phyloP scores from a whole-genome alignment of 352 stramenopile genomes.

The Peronospora farinosa region DNA sequence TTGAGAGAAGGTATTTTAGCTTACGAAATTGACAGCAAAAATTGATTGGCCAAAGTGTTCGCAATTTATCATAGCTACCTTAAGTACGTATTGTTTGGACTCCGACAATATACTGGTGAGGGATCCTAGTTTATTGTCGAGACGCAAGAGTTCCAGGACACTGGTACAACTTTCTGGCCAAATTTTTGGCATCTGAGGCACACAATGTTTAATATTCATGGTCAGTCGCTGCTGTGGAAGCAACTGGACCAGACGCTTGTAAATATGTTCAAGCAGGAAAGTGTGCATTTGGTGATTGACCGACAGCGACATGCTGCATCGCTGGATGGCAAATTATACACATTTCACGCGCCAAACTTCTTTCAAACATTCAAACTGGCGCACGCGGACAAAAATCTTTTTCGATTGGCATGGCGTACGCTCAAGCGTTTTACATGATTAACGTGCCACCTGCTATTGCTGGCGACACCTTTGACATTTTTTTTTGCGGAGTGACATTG shows the following conservation, averaged over 20 bases:
- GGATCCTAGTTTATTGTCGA: slow-evolving; percentile 55
- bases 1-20: slow-evolving; percentile 14
- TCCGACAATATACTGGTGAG: slow-evolving; percentile 50
- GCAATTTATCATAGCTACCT: slow-evolving; percentile 46
- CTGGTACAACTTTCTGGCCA: slow-evolving; percentile 62
- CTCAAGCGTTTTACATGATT: slow-evolving; percentile 45
- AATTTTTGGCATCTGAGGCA: slow-evolving; percentile 60
- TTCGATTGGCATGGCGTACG: slow-evolving; percentile 54
- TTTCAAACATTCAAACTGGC: slow-evolving; percentile 33
- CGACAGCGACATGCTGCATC: slow-evolving; percentile 29
- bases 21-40: slow-evolving; percentile 27
- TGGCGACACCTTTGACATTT: slow-evolving; percentile 32
- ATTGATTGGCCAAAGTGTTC: slow-evolving; percentile 43
- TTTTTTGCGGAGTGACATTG: slow-evolving; percentile 55
- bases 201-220: slow-evolving; percentile 61
- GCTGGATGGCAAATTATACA: slow-evolving; percentile 41
- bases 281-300: slow-evolving; percentile 51
- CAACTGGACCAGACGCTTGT: slow-evolving; percentile 39
- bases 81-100: slow-evolving; percentile 46
- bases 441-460: slow-evolving; percentile 35
- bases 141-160: slow-evolving; percentile 29
- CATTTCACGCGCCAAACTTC: slow-evolving; percentile 30
- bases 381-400: slow-evolving; percentile 58
- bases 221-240: slow-evolving; percentile 47
- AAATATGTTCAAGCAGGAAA: slow-evolving; percentile 71